Evolutionary conservation across 1,139 yeast species (phyloP), one percentile per base, ranked within the genome.

Genomic region (Dujonia santamariae): DNA sequence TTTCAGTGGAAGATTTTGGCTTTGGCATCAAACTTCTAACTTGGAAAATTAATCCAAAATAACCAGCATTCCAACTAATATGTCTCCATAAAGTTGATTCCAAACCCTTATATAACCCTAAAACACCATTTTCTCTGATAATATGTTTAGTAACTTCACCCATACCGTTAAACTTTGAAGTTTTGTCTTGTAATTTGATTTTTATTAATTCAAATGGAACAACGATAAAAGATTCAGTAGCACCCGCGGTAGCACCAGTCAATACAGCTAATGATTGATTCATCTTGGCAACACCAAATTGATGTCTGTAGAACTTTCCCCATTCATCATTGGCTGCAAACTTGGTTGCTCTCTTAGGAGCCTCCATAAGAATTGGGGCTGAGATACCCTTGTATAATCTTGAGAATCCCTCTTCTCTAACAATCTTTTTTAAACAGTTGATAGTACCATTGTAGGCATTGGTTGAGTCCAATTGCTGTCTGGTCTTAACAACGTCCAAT

Each of bases 61-160:
- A 92, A 41, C 98, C 98, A 32, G 97, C 96, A 61, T 94, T 92
- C 99, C 99, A 92, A 45, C 80, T 69, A 43, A 86, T 76, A 59
- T 92, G 98, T 75, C 99, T 85, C 96, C 97, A 90, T 59, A 94
- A 65, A 14, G 98, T 92, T 17, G 97, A 90, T 67, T 92, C 99
- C 48, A 92, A 69, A 41, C 99, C 99, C 57, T 87, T 88, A 65
- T 92, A 92, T 56, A 92, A 66, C 2, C 96, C 94, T 40, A 86
- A 63, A 2, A 78, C 59, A 51, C 99, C 98, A 57, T 88, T 86
- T 36, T 71, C 64, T 48, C 72, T 74, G 42, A 90, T 63, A 41
- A 88, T 85, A 55, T 80, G 75, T 53, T 72, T 71, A 32, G 90
- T 77, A 20, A 88, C 96, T 47, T 88, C 97, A 19, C 77, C 72